Evolutionary conservation across 768 basidiomycete genomes (phyloP).

Genomic region (Boletus speciosus): DNA sequence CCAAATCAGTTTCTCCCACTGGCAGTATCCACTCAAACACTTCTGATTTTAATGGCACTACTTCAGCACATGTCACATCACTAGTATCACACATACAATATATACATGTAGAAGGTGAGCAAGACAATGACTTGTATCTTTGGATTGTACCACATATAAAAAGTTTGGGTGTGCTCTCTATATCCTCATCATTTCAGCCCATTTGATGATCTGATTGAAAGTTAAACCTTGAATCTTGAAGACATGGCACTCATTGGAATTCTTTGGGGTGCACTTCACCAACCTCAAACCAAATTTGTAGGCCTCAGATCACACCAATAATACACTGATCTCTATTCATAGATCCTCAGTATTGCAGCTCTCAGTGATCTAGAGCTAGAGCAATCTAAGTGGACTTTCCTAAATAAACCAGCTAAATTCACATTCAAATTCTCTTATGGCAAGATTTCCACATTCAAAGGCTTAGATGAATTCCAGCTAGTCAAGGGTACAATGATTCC

Average conservation of each 20-base stretch:
- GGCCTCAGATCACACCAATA: not conserved
- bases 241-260: constrained; percentile 19
- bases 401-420: constrained; percentile 13
- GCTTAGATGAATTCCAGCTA: constrained; percentile 15
- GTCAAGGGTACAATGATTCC: constrained; percentile 16
- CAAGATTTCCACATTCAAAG: constrained; percentile 21
- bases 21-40: too few relatives aligned
- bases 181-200: not conserved
- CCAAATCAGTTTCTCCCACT: too few relatives aligned
- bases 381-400: not conserved
- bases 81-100: too few relatives aligned
- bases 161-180: not conserved
- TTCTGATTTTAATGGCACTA: too few relatives aligned
- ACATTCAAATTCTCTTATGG: constrained; percentile 14
- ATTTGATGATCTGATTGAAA: not conserved
- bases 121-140: too few relatives aligned
- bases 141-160: not conserved
- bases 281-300: constrained; percentile 18
- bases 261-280: constrained; percentile 10
- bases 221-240: not conserved
- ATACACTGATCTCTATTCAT: not conserved
- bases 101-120: too few relatives aligned
- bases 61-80: too few relatives aligned
- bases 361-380: constrained; percentile 4
- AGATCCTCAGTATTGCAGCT: constrained; percentile 17